Percentiles rank a stretch among this genome's conserved stretches.
Evolutionary conservation across 176 grass and related monocot genomes (phyloP).

Genomic region (Paspalum vaginatum): DNA sequence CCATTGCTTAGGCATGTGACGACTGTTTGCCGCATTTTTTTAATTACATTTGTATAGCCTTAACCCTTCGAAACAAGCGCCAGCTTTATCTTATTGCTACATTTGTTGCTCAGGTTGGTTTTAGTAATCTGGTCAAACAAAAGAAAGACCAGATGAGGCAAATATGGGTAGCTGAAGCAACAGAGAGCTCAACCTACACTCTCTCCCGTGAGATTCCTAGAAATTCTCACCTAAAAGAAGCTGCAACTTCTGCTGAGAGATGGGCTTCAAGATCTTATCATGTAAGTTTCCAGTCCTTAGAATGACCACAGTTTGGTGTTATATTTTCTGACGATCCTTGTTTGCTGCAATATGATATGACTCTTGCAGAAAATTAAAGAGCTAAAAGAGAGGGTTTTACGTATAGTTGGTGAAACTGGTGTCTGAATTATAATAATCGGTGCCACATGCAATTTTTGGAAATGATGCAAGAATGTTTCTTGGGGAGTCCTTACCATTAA

Average conservation of each 20-base stretch:
- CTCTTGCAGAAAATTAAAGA: slow-evolving; percentile 69
- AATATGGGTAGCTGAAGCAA: slow-evolving; percentile 90
- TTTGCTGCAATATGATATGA: slow-evolving; percentile 12
- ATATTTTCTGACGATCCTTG: slow-evolving; percentile 32
- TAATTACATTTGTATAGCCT: slow-evolving; percentile 22
- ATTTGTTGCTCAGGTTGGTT: slow-evolving; percentile 73
- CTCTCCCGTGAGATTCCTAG: slow-evolving; percentile 61
- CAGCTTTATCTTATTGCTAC: slow-evolving; percentile 36
- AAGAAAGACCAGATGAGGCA: slow-evolving; percentile 75
- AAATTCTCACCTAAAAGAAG: slow-evolving; percentile 78
- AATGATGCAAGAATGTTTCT: slow-evolving; percentile 34
- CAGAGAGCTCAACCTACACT: slow-evolving; percentile 61
- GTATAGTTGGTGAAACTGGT: slow-evolving; percentile 62
- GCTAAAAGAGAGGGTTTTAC: slow-evolving; percentile 61
- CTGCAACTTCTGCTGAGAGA: slow-evolving; percentile 54
- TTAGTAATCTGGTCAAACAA: slow-evolving; percentile 81
- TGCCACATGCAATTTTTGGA: neutral
- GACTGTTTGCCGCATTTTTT: neutral
- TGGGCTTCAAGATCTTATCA: slow-evolving; percentile 70
- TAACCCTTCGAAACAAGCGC: slow-evolving; percentile 34
- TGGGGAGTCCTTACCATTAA: neutral
- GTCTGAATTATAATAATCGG: slow-evolving; percentile 37
- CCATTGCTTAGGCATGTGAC: slow-evolving; percentile 4
- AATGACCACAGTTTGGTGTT: slow-evolving; percentile 1
- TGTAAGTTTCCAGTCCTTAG: slow-evolving; percentile 54